Evolutionary conservation across 805 yeast genomes (phyloP), one percentile per base, ranked within the genome.

Genomic region (Saccharomycopsis sp.): DNA sequence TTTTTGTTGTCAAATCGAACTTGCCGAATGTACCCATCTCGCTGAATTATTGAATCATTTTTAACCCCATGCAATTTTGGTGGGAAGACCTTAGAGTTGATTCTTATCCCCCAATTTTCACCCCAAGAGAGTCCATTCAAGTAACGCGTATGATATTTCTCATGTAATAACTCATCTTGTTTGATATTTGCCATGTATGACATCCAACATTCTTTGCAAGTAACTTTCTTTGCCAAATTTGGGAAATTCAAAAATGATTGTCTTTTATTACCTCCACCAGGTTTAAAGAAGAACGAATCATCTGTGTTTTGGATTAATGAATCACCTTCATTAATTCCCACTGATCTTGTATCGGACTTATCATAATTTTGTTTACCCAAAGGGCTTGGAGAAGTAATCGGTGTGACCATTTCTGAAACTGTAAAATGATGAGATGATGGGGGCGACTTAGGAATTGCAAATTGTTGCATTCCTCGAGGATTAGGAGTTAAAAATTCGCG

Each of bases 121-220:
- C 62, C 57, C 81, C 84, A 78, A 19, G 58, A 59, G 3, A 72
- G 59, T 0, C 86, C 85, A 41, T 65, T 63, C 13, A 72, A 43
- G 37, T 71, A 73, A 21, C 62, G 53, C 19, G 59, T 58, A 55
- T 82, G 90, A 56, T 71, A 77, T 46, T 63, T 68, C 1, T 62
- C 54, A 52, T 82, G 90, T 4, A 67, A 38, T 20, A 62, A 60
- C n/a, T 56, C 55, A 44, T 78, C 84, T 8, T 61, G 51, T 5
- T 59, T 56, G 4, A 72, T 48, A 45, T 68, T 65, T 7, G 63
- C 60, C 28, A 64, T 53, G 53, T 70, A 79, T 3, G 78, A 62
- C 81, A 79, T 75, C 3, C 72, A 72, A 59, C 85, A 79, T 21
- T 60, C 60, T 3, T 58, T 48, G 51, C 85, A 78, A 0, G 72